Percentiles rank a stretch among this genome's conserved stretches.
Evolutionary conservation across 2,329 filamentous ascomycete species (phyloP).

Genomic region (Cephalotrichum gorgonifer): DNA sequence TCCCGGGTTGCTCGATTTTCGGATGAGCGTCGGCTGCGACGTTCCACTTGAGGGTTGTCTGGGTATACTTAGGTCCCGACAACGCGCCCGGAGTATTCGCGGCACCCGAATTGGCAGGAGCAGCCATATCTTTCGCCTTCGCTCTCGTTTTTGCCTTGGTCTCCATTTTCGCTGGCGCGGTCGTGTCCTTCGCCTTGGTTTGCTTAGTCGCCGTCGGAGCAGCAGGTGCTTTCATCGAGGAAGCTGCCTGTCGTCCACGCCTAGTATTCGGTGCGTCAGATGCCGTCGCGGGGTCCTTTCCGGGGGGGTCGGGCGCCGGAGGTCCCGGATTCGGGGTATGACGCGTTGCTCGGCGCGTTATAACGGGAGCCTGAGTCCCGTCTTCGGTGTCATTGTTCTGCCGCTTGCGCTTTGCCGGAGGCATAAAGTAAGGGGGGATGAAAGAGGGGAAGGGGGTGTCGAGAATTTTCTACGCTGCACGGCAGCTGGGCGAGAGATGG

Average conservation of each 20-base stretch:
- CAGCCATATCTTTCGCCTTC: constrained; percentile 6
- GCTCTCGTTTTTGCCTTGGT: too few species aligned
- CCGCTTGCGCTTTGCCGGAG: constrained; percentile 3
- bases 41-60: constrained; percentile 13
- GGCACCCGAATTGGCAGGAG: constrained; percentile 12
- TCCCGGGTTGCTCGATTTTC: constrained; percentile 23
- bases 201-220: background rate
- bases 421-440: background rate
- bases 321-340: constrained; percentile 22
- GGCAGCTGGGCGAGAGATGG: background rate
- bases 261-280: background rate
- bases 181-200: constrained; percentile 8
- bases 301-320: constrained; percentile 17
- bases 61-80: constrained; percentile 2
- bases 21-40: constrained; percentile 14
- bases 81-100: constrained; percentile 8
- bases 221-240: background rate
- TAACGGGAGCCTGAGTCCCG: background rate
- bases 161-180: too few species aligned
- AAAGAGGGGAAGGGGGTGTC: background rate
- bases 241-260: background rate
- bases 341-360: constrained; percentile 16
- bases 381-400: constrained; percentile 1
- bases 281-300: constrained; percentile 11
- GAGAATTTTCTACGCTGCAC: background rate